Base-by-base conservation (phyloP, 805 yeast genomes). In the Starmerella ratchasimensis region DNA sequence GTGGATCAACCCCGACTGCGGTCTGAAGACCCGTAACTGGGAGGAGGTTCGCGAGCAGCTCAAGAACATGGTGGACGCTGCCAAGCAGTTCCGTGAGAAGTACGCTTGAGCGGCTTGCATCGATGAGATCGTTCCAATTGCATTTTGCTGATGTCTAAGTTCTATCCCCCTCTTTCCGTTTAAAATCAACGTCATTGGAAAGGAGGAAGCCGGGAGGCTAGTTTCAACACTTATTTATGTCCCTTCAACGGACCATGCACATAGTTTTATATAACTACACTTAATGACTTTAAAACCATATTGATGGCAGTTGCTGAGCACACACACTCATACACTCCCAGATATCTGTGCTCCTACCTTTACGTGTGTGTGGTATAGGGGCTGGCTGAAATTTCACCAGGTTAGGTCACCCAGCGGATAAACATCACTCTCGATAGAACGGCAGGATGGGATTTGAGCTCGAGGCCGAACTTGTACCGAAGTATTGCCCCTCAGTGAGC, bases 1-100 rank as follows among this genome's bases (percentile, higher is more conserved):
- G 76, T 90, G 98, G 98, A 93, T 90, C 63, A 90, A 90, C 93
- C 98, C 98, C 61, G 98, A 90, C 73, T 90, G 98, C 77, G 98
- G 98, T 76, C 77, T 90, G 67, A 90, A 90, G 81, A 90, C 98
- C 65, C 86, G 98, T 79, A 94, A 94, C 57, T 90, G 98, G 98
- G 83, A 80, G 56, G 98, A 90, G 76, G 82, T 88, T 57, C 83
- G 69, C 63, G 84, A 77, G 61, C 83, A 93, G 59, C 78, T 90
- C 68, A 81, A 93, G 65, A 81, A 90, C 71, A 90, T 90, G 98
- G 97, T 90, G 63, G 90, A 80, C 54, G 97, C 98, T 61, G 97
- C 97, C 60, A 88, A 90, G 75, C 74, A 73, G 68, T 88, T 72
- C 93, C 81, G 93, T 64, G 73, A 65, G 57, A 65, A 69, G 57